These are phyloP conservation scores for Aspergillus cristatus DNA, from an alignment of 495 filamentous ascomycete species.

Conservation along the genomic window DNA sequence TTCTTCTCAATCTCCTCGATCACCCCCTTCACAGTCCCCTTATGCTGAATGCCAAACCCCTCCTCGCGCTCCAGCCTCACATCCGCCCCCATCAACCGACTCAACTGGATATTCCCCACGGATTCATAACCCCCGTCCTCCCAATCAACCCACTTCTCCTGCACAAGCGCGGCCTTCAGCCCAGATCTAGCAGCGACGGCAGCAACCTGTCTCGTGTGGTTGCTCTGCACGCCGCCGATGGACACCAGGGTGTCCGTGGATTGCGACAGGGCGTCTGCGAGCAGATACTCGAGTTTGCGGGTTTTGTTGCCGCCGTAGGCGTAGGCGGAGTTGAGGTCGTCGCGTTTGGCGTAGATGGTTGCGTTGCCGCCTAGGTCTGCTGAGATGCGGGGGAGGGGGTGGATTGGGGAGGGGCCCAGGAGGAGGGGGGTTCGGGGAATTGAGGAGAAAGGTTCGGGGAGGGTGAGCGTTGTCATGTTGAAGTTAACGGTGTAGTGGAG, in stretches of 20 bases:
- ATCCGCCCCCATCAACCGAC: slow-evolving; percentile 51
- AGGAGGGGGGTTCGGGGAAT: slow-evolving; percentile 47
- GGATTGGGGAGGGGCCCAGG: slow-evolving; percentile 52
- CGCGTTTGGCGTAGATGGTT: slow-evolving; percentile 52
- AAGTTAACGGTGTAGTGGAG: not conserved
- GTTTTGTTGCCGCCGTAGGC: slow-evolving; percentile 61
- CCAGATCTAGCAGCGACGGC: slow-evolving; percentile 45
- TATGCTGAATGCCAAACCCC: slow-evolving; percentile 52
- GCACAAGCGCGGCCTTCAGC: slow-evolving; percentile 44
- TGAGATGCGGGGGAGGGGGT: slow-evolving; percentile 48
- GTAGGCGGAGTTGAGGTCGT: slow-evolving; percentile 53
- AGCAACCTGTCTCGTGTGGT: slow-evolving; percentile 56
- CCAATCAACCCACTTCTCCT: slow-evolving; percentile 57
- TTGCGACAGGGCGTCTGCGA: slow-evolving; percentile 46
- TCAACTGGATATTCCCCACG: slow-evolving; percentile 56
- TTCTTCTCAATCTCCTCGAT: slow-evolving; percentile 30
- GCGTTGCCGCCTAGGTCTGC: slow-evolving; percentile 39
- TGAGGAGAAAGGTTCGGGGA: slow-evolving; percentile 48
- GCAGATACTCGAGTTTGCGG: slow-evolving; percentile 55
- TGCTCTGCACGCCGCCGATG: slow-evolving; percentile 57
- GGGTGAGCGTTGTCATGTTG: slow-evolving; percentile 10
- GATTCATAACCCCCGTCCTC: slow-evolving; percentile 38
- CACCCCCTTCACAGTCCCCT: slow-evolving; percentile 38
- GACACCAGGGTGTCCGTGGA: slow-evolving; percentile 48
- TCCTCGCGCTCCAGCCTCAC: slow-evolving; percentile 40